phyloP scores from a whole-genome alignment of 257 asterid species.

The Anisodus acutangulus region DNA sequence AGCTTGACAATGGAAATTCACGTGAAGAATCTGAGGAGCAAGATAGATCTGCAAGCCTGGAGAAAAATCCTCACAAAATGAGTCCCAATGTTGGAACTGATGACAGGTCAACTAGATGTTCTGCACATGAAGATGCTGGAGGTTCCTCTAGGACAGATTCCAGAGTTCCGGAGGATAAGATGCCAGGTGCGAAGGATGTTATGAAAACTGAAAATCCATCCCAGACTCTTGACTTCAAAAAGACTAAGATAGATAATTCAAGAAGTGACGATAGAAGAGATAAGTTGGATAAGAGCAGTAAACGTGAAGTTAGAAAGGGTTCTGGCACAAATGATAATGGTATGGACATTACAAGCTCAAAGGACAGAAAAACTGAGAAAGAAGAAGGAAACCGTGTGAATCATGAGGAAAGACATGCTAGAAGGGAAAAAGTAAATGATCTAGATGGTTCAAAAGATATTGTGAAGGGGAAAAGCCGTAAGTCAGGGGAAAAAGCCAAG shows the following conservation, averaged over 20 bases:
- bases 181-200: slow-evolving; percentile 42
- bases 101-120: slow-evolving; percentile 39
- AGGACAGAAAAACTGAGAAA: slow-evolving; percentile 56
- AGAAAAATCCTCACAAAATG: slow-evolving; percentile 39
- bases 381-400: slow-evolving; percentile 58
- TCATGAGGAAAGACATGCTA: slow-evolving; percentile 58
- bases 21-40: slow-evolving; percentile 44
- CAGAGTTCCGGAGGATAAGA: slow-evolving; percentile 43
- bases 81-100: slow-evolving; percentile 39
- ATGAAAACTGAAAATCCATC: slow-evolving; percentile 53
- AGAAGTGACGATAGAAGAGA: slow-evolving; percentile 39
- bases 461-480: slow-evolving; percentile 58
- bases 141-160: slow-evolving; percentile 44
- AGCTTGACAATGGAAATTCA: slow-evolving; percentile 55
- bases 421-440: slow-evolving; percentile 51
- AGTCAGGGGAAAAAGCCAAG: slow-evolving; percentile 60
- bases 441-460: slow-evolving; percentile 61
- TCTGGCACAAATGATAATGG: slow-evolving; percentile 46
- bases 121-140: slow-evolving; percentile 37
- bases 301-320: slow-evolving; percentile 50
- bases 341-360: slow-evolving; percentile 47
- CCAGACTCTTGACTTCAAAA: slow-evolving; percentile 44
- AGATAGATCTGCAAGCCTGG: slow-evolving; percentile 36
- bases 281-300: slow-evolving; percentile 56
- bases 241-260: slow-evolving; percentile 43